These are phyloP conservation scores for Bryoglossum gracile DNA, from an alignment of 495 filamentous ascomycete species.

Conservation along the genomic window DNA sequence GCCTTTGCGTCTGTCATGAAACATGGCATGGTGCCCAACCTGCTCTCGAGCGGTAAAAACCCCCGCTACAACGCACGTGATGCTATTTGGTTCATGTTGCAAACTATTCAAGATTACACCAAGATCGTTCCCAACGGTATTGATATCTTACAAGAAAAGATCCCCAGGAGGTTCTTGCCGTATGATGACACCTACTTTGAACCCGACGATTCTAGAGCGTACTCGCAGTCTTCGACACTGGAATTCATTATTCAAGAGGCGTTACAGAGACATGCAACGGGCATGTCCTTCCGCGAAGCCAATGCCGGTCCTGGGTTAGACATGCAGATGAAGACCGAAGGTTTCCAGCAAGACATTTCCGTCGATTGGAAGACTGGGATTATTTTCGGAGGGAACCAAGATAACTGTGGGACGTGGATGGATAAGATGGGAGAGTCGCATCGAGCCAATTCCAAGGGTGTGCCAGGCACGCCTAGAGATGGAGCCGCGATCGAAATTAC, in stretches of 20 bases:
- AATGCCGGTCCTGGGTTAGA: slow-evolving; percentile 86
- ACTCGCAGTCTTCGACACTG: slow-evolving; percentile 72
- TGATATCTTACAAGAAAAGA: slow-evolving; percentile 64
- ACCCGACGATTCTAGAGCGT: slow-evolving; percentile 72
- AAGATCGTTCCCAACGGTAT: slow-evolving; percentile 74
- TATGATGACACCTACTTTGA: slow-evolving; percentile 93
- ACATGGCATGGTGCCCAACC: slow-evolving; percentile 97
- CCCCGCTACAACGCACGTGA: slow-evolving; percentile 97
- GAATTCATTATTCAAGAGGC: slow-evolving; percentile 90
- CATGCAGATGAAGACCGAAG: slow-evolving; percentile 85
- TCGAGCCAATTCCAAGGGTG: slow-evolving; percentile 82
- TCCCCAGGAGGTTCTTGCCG: slow-evolving; percentile 83
- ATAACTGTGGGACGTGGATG: slow-evolving; percentile 99
- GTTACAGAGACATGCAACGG: slow-evolving; percentile 80
- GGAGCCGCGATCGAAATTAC: slow-evolving; percentile 94
- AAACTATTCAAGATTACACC: slow-evolving; percentile 89
- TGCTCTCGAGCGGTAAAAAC: slow-evolving; percentile 75
- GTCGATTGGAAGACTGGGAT: slow-evolving; percentile 92
- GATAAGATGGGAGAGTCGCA: slow-evolving; percentile 99
- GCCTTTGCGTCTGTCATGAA: slow-evolving; percentile 96
- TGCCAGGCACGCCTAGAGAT: slow-evolving; percentile 94
- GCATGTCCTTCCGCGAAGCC: slow-evolving; percentile 87
- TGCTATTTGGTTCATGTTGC: slow-evolving; percentile 95
- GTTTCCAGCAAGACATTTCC: slow-evolving; percentile 83
- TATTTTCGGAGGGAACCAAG: slow-evolving; percentile 87